Evolutionary conservation across 805 yeast genomes (phyloP).

Genomic region (Scheffersomyces ergatensis): DNA sequence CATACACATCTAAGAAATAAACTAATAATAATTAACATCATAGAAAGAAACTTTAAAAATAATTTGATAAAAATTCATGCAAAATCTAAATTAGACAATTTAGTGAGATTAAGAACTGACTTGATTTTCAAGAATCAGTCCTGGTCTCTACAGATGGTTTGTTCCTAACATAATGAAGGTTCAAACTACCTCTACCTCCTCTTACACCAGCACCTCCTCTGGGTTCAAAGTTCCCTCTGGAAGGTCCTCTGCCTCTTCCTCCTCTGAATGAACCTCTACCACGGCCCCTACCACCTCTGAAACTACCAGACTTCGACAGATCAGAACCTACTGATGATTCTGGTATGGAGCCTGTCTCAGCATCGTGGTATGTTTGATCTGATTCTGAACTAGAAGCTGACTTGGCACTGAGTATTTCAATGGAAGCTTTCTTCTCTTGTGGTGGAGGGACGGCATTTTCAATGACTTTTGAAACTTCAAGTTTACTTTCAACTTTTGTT

Average conservation of each 20-base stretch:
- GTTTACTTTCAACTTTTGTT: neutral
- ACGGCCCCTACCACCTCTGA: conserved; percentile 2
- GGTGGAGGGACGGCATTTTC: too few species aligned
- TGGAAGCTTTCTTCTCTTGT: neutral
- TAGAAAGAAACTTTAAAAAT: too few species aligned
- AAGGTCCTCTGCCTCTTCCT: conserved; percentile 8
- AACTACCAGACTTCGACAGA: neutral
- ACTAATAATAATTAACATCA: neutral
- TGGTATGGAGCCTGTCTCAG: too few species aligned
- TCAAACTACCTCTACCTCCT: conserved; percentile 17
- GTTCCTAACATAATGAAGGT: conserved; percentile 23
- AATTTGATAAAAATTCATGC: too few species aligned
- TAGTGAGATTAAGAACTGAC: too few species aligned
- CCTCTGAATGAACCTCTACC: conserved; percentile 2
- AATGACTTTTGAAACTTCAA: too few species aligned
- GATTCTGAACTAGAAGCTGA: neutral
- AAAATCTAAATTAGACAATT: too few species aligned
- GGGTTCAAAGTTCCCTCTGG: conserved; percentile 4
- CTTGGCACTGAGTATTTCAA: neutral
- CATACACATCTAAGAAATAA: neutral
- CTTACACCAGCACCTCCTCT: conserved; percentile 8
- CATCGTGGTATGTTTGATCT: too few species aligned
- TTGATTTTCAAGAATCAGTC: neutral
- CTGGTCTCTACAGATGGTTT: conserved; percentile 2
- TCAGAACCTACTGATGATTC: too few species aligned